Percentiles rank a stretch among this genome's conserved stretches.
phyloP scores from a whole-genome alignment of 1,139 yeast genomes.

The Debaryomyces subglobosus region DNA sequence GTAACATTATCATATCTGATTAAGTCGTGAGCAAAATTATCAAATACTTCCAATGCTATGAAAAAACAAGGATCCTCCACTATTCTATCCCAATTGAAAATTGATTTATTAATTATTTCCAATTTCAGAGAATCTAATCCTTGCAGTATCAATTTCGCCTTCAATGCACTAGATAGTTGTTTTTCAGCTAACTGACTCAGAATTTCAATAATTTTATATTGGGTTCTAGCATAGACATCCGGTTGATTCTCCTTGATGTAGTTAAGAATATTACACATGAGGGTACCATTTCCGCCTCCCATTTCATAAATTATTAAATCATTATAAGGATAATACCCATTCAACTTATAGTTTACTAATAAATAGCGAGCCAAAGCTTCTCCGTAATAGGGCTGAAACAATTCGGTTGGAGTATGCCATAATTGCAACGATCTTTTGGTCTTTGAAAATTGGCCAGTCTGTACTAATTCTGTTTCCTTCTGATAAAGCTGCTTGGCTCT shows the following conservation, averaged over 20 bases:
- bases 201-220: constrained; percentile 78
- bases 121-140: constrained; percentile 54
- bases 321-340: constrained; percentile 59
- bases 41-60: constrained; percentile 82
- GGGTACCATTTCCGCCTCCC: constrained; percentile 91
- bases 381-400: constrained; percentile 83
- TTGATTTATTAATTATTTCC: constrained; percentile 70
- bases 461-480: constrained; percentile 26
- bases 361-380: constrained; percentile 80
- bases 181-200: constrained; percentile 67
- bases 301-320: constrained; percentile 79
- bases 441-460: constrained; percentile 16
- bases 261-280: constrained; percentile 77
- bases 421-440: constrained; percentile 58
- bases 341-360: constrained; percentile 66
- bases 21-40: constrained; percentile 82
- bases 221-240: constrained; percentile 67
- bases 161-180: constrained; percentile 50
- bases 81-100: constrained; percentile 69
- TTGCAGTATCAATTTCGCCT: constrained; percentile 35
- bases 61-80: constrained; percentile 77
- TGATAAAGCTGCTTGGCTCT: constrained; percentile 35
- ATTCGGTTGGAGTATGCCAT: constrained; percentile 92
- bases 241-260: constrained; percentile 67
- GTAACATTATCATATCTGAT: constrained; percentile 73